A percentile compares a stretch with the other conserved stretches of the same genome.
phyloP scores from a whole-genome alignment of 2,329 filamentous ascomycete genomes.

The Penicillium palitans region DNA sequence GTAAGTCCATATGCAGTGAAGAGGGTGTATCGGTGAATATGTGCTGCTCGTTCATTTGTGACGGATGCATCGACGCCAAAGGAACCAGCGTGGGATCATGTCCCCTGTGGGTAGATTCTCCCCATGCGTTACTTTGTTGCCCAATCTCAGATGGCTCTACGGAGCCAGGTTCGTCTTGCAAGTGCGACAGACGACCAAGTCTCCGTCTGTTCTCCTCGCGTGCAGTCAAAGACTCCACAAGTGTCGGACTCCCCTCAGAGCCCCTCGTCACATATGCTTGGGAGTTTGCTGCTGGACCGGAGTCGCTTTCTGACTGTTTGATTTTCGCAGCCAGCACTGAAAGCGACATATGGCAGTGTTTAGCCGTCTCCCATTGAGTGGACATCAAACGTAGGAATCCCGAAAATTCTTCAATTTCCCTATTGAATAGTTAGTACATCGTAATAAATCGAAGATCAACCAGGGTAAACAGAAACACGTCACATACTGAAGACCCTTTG shows the following conservation, averaged over 20 bases:
- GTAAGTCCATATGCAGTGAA: constrained; percentile 13
- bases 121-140: not conserved
- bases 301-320: constrained; percentile 14
- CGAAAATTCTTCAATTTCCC: constrained; percentile 40
- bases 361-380: constrained; percentile 42
- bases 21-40: not conserved
- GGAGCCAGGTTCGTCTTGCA: not conserved
- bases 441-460: not conserved
- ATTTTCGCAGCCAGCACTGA: constrained; percentile 37
- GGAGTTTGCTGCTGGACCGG: not conserved
- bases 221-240: not conserved
- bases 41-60: not conserved
- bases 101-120: not conserved
- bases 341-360: constrained; percentile 41
- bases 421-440: constrained; percentile 15
- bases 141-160: not conserved
- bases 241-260: not conserved
- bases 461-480: not conserved
- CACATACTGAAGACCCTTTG: constrained; percentile 35
- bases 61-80: not conserved
- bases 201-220: constrained; percentile 1
- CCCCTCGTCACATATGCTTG: constrained; percentile 15
- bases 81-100: not conserved
- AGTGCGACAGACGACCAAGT: not conserved
- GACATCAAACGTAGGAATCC: constrained; percentile 38